Base-by-base conservation (phyloP, 2,329 filamentous ascomycete genomes). In the Alternaria ethzedia region DNA sequence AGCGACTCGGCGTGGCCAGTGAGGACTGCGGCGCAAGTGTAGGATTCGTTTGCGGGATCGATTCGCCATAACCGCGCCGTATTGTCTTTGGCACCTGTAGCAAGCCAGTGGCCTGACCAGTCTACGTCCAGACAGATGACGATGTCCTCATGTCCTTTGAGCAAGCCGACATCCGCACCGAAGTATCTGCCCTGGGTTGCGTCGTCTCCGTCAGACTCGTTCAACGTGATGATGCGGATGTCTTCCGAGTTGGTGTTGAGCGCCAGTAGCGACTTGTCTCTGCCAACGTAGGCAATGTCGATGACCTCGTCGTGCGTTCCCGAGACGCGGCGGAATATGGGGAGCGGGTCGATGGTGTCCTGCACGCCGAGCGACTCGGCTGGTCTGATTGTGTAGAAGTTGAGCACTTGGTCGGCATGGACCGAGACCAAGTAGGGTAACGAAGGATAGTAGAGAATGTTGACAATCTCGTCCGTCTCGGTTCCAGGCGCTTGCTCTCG, bases 301-400 rank as follows among this genome's bases (percentile, higher is more conserved):
- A 99, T 97, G 56, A 99, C 94, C 79, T 99, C 96, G 78, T 99
- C 96, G 79, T 98, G 94, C 7, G 96, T 97, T 57, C 96, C 96
- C 5, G 95, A 97, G 70, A 99, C 96, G 47, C 93, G 88, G 70
- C 92, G 89, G 47, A 92, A 86, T 1, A 90, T 74, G 10, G 86
- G 83, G 23, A 91, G 79, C n/a, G 87, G 82, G n/a, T 82, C 79
- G 82, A 91, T 75, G 80, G 83, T 72, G 76, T 85, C 70, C 62
- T 82, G 67, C 73, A 75, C 62, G 81, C 75, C 64, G 58, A 78
- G 63, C 32, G 75, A 70, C 25, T 77, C 58, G 70, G 87, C 52
- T 75, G 86, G 54, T 76, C 78, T 63, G 74, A 86, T 78, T 2
- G 87, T 88, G 78, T 95, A 93, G 30, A 97, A 83, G 51, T 91